These are phyloP conservation scores for Colletotrichum lini DNA, from an alignment of 2,329 filamentous ascomycete genomes.

Conservation along the genomic window DNA sequence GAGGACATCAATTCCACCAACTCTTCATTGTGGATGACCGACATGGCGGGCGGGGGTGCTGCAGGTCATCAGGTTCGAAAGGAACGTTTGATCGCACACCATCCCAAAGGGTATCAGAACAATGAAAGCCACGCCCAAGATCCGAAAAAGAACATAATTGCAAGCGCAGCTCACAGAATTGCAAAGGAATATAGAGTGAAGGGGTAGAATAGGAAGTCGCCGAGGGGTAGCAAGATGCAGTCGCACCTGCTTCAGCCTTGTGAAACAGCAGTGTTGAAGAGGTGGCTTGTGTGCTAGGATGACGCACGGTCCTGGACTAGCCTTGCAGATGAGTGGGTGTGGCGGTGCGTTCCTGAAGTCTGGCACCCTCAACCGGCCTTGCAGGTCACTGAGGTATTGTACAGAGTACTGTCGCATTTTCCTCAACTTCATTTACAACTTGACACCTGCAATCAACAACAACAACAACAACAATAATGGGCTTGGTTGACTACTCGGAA, in stretches of 20 bases:
- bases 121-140: constrained; percentile 23
- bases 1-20: constrained; percentile 45
- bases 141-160: constrained; percentile 37
- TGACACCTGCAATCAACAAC: neutral
- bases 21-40: constrained; percentile 62
- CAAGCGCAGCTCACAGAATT: constrained; percentile 37
- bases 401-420: neutral
- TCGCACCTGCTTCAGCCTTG: constrained; percentile 42
- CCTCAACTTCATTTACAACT: constrained; percentile 5
- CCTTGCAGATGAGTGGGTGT: constrained; percentile 27
- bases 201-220: constrained; percentile 12
- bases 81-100: constrained; percentile 21
- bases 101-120: constrained; percentile 26
- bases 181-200: constrained; percentile 13
- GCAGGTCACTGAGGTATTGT: neutral
- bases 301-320: constrained; percentile 32
- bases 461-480: constrained; percentile 68
- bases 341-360: constrained; percentile 22
- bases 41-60: constrained; percentile 51
- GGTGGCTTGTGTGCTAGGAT: constrained; percentile 31
- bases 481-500: constrained; percentile 86
- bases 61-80: constrained; percentile 32
- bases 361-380: neutral
- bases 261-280: constrained; percentile 38
- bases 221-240: constrained; percentile 29